These are phyloP conservation scores for Podila clonocystis DNA, from an alignment of 192 early-diverging fungal genomes.

Conservation along the genomic window DNA sequence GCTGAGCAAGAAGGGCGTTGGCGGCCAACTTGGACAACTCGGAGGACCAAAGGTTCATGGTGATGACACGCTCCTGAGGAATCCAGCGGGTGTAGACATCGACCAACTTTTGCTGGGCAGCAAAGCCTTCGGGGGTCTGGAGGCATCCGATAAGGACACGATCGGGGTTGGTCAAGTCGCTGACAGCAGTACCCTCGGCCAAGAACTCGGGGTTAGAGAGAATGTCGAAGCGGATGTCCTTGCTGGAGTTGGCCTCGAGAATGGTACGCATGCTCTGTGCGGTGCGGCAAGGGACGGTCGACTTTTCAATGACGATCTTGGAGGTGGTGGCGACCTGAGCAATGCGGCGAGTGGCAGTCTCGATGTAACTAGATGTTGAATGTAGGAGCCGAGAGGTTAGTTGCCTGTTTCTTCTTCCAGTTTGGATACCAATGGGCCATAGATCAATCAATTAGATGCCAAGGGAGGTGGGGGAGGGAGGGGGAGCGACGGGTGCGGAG, in stretches of 20 bases:
- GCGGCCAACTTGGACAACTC: slow-evolving; percentile 96
- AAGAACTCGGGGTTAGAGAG: slow-evolving; percentile 95
- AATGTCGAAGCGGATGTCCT: slow-evolving; percentile 79
- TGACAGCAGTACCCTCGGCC: slow-evolving; percentile 90
- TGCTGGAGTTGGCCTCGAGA: slow-evolving; percentile 74
- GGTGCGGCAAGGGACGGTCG: slow-evolving; percentile 92
- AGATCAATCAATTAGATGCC: slow-evolving; percentile 64
- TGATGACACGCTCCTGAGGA: slow-evolving; percentile 82
- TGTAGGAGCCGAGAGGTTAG: too few relatives aligned
- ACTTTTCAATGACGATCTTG: slow-evolving; percentile 95
- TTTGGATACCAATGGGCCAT: slow-evolving; percentile 18
- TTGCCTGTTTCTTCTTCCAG: too few relatives aligned
- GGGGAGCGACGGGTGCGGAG: too few relatives aligned
- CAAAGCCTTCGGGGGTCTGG: slow-evolving; percentile 69
- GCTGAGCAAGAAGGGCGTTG: slow-evolving; percentile 94
- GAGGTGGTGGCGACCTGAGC: slow-evolving; percentile 77
- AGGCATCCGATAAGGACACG: slow-evolving; percentile 89
- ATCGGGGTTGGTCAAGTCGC: slow-evolving; percentile 84
- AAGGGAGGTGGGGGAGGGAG: too few relatives aligned
- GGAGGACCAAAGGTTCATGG: slow-evolving; percentile 94
- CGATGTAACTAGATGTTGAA: slow-evolving; percentile 65
- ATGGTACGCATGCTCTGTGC: slow-evolving; percentile 84
- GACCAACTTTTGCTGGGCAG: slow-evolving; percentile 76
- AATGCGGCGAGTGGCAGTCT: slow-evolving; percentile 82
- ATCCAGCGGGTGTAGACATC: slow-evolving; percentile 88